Evolutionary conservation across 345 rosid genomes (phyloP).

Genomic region (Laguncularia racemosa): DNA sequence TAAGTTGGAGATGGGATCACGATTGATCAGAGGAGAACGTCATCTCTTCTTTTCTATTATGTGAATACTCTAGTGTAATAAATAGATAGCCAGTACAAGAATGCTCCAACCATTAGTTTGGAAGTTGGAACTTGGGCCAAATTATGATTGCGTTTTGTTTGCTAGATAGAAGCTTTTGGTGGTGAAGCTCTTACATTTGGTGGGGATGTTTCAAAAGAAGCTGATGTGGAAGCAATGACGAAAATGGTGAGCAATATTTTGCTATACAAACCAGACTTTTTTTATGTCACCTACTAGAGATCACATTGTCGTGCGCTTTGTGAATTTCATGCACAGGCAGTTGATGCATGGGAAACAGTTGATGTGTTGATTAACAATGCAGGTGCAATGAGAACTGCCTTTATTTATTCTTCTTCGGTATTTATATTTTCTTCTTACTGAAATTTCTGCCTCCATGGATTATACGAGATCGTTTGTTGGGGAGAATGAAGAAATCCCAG

Average conservation of each 20-base stretch:
- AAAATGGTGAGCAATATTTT: conserved; percentile 57
- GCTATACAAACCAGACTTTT: conserved; percentile 5
- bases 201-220: conserved; percentile 93
- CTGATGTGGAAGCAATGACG: conserved; percentile 89
- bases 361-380: conserved; percentile 94
- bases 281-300: neutral
- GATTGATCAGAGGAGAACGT: too few species aligned
- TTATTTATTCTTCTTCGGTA: conserved; percentile 5
- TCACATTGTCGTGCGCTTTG: conserved; percentile 7
- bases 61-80: too few species aligned
- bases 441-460: conserved; percentile 57
- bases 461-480: conserved; percentile 72
- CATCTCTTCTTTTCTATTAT: too few species aligned
- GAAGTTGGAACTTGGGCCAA: neutral
- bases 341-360: conserved; percentile 92
- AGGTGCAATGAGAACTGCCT: conserved; percentile 29
- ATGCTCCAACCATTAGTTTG: too few species aligned
- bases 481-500: conserved; percentile 88
- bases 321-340: conserved; percentile 48
- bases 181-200: conserved; percentile 93
- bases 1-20: too few species aligned
- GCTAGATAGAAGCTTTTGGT: conserved; percentile 80
- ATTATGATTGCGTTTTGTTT: conserved; percentile 11
- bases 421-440: neutral
- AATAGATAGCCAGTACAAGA: too few species aligned